Percentiles rank a stretch among this genome's conserved stretches.
Conservation (phyloP, 1,284 basidiomycete species). For the Thelephora terrestris region DNA sequence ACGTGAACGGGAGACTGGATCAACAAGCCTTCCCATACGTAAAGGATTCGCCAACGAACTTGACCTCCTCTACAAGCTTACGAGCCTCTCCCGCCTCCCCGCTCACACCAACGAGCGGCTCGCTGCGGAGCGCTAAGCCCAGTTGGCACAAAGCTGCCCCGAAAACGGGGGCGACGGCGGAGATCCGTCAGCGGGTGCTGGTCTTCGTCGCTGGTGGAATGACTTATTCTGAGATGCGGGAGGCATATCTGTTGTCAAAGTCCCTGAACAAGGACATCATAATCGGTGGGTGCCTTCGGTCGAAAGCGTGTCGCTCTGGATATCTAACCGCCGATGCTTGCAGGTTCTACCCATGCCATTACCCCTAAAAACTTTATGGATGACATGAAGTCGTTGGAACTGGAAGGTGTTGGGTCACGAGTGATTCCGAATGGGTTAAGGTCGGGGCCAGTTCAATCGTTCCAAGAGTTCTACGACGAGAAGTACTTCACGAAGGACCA, state of each 20-base stretch:
- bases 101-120: conserved; percentile 46
- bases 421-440: conserved; percentile 65
- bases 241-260: conserved; percentile 74
- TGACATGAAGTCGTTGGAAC: conserved; percentile 76
- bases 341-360: conserved; percentile 84
- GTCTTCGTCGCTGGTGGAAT: conserved; percentile 94
- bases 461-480: conserved; percentile 71
- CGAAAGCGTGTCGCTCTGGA: not conserved
- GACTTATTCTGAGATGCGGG: conserved; percentile 92
- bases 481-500: conserved; percentile 57
- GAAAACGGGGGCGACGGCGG: conserved; percentile 37
- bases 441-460: conserved; percentile 40
- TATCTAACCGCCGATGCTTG: not conserved
- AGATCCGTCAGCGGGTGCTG: conserved; percentile 74
- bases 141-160: conserved; percentile 74
- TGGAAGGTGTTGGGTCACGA: conserved; percentile 67
- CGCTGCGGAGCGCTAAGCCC: conserved; percentile 76
- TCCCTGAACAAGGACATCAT: conserved; percentile 80
- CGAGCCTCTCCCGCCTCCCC: conserved; percentile 27
- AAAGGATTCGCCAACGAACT: conserved; percentile 68
- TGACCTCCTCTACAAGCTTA: conserved; percentile 33
- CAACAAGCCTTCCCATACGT: conserved; percentile 81
- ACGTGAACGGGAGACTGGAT: conserved; percentile 74
- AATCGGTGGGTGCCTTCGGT: conserved; percentile 52
- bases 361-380: conserved; percentile 83